phyloP scores from a whole-genome alignment of 1,284 basidiomycete genomes.

The Leccinum olivaceoglutinosum region DNA sequence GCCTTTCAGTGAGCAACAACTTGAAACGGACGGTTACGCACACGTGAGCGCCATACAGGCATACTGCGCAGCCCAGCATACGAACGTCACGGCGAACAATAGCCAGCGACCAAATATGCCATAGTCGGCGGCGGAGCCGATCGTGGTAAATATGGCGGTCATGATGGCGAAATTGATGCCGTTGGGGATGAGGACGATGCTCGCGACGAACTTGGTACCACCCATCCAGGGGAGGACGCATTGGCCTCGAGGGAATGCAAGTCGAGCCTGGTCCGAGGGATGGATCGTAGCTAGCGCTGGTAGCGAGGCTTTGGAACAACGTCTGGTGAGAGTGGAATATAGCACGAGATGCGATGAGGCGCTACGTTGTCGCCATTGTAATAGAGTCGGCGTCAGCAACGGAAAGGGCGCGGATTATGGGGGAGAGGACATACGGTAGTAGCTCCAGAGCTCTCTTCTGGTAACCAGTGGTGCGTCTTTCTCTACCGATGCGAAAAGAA shows the following conservation, averaged over 20 bases:
- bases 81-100: conserved; percentile 61
- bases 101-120: conserved; percentile 77
- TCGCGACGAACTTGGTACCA: conserved; percentile 67
- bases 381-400: conserved; percentile 35
- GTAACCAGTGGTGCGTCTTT: conserved; percentile 54
- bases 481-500: conserved; percentile 31
- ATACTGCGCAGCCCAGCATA: conserved; percentile 80
- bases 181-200: conserved; percentile 70
- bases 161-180: conserved; percentile 76
- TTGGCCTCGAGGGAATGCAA: conserved; percentile 56
- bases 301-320: conserved; percentile 68
- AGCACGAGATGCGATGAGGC: neutral
- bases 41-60: conserved; percentile 68
- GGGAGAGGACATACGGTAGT: conserved; percentile 44
- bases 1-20: neutral
- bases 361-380: conserved; percentile 67
- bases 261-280: conserved; percentile 59
- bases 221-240: conserved; percentile 72
- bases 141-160: conserved; percentile 76
- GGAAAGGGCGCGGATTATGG: neutral
- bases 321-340: conserved; percentile 36
- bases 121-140: conserved; percentile 80
- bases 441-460: conserved; percentile 64
- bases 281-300: conserved; percentile 65
- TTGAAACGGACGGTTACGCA: conserved; percentile 26